These are phyloP conservation scores for Brassica hybrid DNA, from an alignment of 441 rosid species.

Conservation along the genomic window DNA sequence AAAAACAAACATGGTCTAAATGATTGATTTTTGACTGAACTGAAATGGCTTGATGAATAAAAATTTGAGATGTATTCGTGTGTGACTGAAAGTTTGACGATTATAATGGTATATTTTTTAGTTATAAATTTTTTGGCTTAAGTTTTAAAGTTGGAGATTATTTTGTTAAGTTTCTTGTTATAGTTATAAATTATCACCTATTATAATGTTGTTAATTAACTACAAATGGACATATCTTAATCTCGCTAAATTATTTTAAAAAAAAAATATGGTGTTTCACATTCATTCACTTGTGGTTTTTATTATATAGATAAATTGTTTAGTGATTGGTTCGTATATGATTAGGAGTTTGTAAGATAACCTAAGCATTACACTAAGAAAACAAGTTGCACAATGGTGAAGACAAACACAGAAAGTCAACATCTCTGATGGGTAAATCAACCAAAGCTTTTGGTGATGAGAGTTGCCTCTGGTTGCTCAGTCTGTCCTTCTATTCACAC, in stretches of 20 bases:
- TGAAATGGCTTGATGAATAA: no score
- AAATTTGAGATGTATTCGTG: no score
- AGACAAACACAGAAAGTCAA: not conserved
- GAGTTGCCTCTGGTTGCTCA: not conserved
- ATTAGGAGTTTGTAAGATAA: not conserved
- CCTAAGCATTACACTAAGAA: not conserved
- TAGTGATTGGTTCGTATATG: not conserved
- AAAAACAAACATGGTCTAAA: no score
- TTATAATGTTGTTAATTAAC: not conserved
- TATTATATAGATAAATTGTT: not conserved
- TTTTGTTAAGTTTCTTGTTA: no score
- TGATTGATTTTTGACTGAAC: no score
- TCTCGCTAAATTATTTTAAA: not conserved
- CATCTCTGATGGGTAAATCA: not conserved
- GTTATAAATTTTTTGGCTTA: no score
- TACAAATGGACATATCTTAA: not conserved
- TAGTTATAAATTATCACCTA: not conserved
- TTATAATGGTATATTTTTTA: no score
- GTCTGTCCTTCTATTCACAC: conserved; percentile 18
- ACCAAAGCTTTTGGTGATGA: not conserved
- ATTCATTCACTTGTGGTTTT: not conserved
- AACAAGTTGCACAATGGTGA: not conserved
- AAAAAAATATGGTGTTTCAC: not conserved
- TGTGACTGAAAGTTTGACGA: no score
- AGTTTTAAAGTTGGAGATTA: no score